These are phyloP conservation scores for Saccharata proteae DNA, from an alignment of 2,329 filamentous ascomycete genomes.

Conservation along the genomic window DNA sequence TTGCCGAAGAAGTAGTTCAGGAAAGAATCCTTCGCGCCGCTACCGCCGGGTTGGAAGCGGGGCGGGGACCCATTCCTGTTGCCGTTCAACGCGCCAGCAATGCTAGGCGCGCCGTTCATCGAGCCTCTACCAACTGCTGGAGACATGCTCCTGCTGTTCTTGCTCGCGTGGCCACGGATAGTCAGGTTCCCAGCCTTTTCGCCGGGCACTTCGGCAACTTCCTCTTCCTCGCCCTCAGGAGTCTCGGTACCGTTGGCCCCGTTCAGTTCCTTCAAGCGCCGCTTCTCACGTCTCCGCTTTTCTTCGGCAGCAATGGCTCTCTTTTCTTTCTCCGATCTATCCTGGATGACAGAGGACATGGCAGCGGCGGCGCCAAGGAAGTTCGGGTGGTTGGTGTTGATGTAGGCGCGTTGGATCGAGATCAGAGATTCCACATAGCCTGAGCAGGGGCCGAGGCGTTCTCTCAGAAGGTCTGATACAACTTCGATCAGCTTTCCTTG, in stretches of 20 bases:
- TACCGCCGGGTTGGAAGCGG: conserved; percentile 40
- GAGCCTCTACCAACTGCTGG: conserved; percentile 53
- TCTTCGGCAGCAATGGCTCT: conserved; percentile 67
- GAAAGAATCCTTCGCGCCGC: conserved; percentile 74
- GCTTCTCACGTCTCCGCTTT: conserved; percentile 70
- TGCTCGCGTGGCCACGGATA: conserved; percentile 48
- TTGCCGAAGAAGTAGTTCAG: conserved; percentile 99
- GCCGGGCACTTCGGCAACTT: conserved; percentile 39
- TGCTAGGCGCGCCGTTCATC: conserved; percentile 48
- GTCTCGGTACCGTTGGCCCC: conserved; percentile 60
- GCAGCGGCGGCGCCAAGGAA: conserved; percentile 93
- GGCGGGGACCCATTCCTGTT: conserved; percentile 49
- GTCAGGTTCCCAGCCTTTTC: conserved; percentile 42
- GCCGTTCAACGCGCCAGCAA: conserved; percentile 58
- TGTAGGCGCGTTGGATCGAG: conserved; percentile 93
- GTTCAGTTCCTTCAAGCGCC: conserved; percentile 71
- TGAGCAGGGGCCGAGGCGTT: conserved; percentile 80
- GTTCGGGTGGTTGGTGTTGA: conserved; percentile 98
- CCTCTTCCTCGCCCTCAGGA: conserved; percentile 51
- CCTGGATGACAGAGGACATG: conserved; percentile 93
- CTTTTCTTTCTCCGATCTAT: conserved; percentile 88
- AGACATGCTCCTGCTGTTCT: conserved; percentile 65
- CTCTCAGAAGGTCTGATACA: conserved; percentile 86
- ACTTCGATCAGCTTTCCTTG: conserved; percentile 97
- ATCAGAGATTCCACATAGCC: conserved; percentile 93